These are phyloP conservation scores for Daldinia eschscholtzii DNA, from an alignment of 2,329 filamentous ascomycete genomes.

Conservation along the genomic window DNA sequence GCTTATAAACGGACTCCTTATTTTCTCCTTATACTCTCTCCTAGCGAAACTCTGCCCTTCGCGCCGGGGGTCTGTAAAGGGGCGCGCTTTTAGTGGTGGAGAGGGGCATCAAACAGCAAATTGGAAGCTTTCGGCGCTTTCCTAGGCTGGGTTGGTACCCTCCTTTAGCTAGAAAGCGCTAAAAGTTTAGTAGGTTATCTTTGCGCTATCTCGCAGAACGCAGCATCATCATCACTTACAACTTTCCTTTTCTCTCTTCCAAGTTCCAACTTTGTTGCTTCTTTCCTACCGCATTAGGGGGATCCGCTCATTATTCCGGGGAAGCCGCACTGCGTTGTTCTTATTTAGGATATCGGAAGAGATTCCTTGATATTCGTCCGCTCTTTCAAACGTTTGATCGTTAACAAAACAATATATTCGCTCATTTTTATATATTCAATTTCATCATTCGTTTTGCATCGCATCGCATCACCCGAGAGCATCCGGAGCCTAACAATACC, in stretches of 20 bases:
- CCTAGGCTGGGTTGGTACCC: not conserved
- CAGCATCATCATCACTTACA: constrained; percentile 21
- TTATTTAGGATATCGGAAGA: constrained; percentile 29
- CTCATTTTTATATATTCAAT: constrained; percentile 28
- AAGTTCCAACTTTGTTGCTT: constrained; percentile 29
- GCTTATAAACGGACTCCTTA: not conserved
- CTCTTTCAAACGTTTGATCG: constrained; percentile 25
- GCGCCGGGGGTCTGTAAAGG: not conserved
- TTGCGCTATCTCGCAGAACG: not conserved
- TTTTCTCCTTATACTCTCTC: constrained; percentile 3
- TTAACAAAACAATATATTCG: not conserved
- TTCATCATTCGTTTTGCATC: constrained; percentile 19
- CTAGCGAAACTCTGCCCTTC: not conserved
- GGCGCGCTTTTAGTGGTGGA: constrained; percentile 5
- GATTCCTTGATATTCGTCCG: constrained; percentile 40
- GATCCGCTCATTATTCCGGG: constrained; percentile 35
- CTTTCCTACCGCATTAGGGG: constrained; percentile 20
- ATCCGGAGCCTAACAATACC: constrained; percentile 8
- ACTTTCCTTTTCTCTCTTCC: constrained; percentile 25
- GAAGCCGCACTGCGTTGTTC: constrained; percentile 26
- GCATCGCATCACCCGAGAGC: constrained; percentile 1
- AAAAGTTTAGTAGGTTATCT: not conserved
- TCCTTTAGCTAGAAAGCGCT: not conserved
- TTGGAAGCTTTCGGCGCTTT: not conserved
- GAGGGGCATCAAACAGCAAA: constrained; percentile 2